phyloP scores from a whole-genome alignment of 2,329 filamentous ascomycete species.

The Aspergillus udagawae region DNA sequence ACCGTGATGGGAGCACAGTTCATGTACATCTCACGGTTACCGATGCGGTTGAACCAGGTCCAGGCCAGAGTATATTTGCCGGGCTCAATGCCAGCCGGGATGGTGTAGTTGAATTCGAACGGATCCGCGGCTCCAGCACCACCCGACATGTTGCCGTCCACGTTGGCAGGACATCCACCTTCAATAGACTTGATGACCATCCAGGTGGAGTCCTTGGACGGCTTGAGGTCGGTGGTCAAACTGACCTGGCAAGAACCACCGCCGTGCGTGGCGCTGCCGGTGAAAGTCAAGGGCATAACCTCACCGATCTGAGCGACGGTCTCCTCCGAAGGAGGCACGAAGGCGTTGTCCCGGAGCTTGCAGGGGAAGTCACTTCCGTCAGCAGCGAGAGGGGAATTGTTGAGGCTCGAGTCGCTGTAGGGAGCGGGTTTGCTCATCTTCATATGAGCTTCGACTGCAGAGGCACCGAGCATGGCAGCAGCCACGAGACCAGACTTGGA shows the following conservation, averaged over 20 bases:
- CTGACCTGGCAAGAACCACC: constrained; percentile 90
- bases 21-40: constrained; percentile 97
- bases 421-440: constrained; percentile 65
- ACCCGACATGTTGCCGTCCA: constrained; percentile 55
- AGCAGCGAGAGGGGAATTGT: constrained; percentile 62
- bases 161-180: constrained; percentile 73
- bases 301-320: constrained; percentile 65
- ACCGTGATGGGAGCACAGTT: constrained; percentile 79
- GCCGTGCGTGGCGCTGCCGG: constrained; percentile 73
- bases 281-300: constrained; percentile 59
- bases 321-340: constrained; percentile 38
- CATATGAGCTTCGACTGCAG: constrained; percentile 69
- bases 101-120: constrained; percentile 62
- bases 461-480: constrained; percentile 50
- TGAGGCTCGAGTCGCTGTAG: constrained; percentile 47
- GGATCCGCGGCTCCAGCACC: constrained; percentile 45
- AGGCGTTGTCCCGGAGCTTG: constrained; percentile 55
- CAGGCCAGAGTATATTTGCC: constrained; percentile 81
- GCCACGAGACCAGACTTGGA: constrained; percentile 23
- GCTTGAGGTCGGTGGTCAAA: constrained; percentile 71
- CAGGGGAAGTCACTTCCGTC: constrained; percentile 74
- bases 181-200: constrained; percentile 87
- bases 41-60: constrained; percentile 92
- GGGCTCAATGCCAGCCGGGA: constrained; percentile 67
- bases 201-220: constrained; percentile 66